These are phyloP conservation scores for Vitellaria paradoxa DNA, from an alignment of 179 eudicot genomes.

Conservation along the genomic window DNA sequence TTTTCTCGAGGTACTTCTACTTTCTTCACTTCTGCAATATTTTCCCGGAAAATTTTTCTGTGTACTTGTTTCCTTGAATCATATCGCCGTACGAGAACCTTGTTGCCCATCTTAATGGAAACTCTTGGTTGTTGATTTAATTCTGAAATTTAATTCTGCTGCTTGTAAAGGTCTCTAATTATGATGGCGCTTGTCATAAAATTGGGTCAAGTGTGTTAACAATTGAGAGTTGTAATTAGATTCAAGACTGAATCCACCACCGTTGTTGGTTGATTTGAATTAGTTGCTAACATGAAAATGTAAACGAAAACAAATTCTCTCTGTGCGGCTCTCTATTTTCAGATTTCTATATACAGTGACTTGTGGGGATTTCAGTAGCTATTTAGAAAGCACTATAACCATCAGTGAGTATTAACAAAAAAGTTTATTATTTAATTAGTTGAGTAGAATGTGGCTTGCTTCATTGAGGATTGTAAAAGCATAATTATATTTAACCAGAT, in stretches of 20 bases:
- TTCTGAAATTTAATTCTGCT: constrained; percentile 2
- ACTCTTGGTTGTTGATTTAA: background rate
- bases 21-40: constrained; percentile 1
- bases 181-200: background rate
- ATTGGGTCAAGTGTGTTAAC: background rate
- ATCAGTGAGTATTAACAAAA: background rate
- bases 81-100: background rate
- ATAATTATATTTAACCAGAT: background rate
- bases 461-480: background rate
- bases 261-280: background rate
- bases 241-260: background rate
- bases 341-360: constrained; percentile 13
- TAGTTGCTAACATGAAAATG: background rate
- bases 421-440: background rate
- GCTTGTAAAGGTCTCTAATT: background rate
- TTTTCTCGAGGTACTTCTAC: constrained; percentile 15
- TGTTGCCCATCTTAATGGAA: background rate
- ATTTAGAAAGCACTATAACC: background rate
- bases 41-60: background rate
- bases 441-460: background rate
- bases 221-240: background rate
- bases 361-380: background rate
- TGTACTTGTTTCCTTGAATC: background rate
- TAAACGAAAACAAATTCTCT: background rate
- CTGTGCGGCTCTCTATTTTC: background rate